Base-by-base conservation (phyloP, 2,329 filamentous ascomycete genomes). In the Dothiorella sarmentorum region DNA sequence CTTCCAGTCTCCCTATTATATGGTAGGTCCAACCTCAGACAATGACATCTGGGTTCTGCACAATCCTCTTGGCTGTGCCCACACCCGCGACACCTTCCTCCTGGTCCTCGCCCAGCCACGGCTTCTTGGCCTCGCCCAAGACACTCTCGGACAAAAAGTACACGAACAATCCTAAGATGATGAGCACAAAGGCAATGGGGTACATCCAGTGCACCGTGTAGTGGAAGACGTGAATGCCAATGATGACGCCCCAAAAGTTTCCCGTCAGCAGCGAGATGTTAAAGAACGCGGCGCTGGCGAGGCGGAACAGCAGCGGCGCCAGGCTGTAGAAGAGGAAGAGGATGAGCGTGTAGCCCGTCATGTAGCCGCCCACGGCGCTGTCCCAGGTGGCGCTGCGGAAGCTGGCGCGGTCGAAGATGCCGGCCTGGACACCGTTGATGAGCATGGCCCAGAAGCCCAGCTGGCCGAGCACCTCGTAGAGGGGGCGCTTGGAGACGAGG, bases 161-260 rank as follows among this genome's bases (percentile, higher is more conserved):
- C 44, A 91, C 81, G 49, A 92, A 80, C 66, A 96, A 83, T 1
- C 94, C 93, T 26, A 92, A 56, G 64, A 99, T 85, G 72, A 99
- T 97, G 65, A 92, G 80, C 9, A 96, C 90, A 73, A 99, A 99
- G 11, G 94, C 93, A 69, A 97, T 89, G 4, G 94, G 93, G 75
- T 99, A 99, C 76, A 97, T 82, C 80, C 85, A 96, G 76, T 96
- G 89, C 60, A 99, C 85, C 38, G 75, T 75, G 66, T 89, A 84
- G 43, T 87, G 85, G 69, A 99, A 96, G 49, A 97, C 89, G 70
- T 87, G 83, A 65, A 95, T 85, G 51, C 94, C 94, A 66, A 99
- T 93, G 65, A 95, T 88, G 62, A 96, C 88, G 64, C 91, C 92
- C 94, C 94, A 99, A 78, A 97, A 97, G 76, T 96, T 97, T 66